These are phyloP conservation scores for Candida anutae DNA, from an alignment of 1,139 yeast genomes.

Conservation along the genomic window DNA sequence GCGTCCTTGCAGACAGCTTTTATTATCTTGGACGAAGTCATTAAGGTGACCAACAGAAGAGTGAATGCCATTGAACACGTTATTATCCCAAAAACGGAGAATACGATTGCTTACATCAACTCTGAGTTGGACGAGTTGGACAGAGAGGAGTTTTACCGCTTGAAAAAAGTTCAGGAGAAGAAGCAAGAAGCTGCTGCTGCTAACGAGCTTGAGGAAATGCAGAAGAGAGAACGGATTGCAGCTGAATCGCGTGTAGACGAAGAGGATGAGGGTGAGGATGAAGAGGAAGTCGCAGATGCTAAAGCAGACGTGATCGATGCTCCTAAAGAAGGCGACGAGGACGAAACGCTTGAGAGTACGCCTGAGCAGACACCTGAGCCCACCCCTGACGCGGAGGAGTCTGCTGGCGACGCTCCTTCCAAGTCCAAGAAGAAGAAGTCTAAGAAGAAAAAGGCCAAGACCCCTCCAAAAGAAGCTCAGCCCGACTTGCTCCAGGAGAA, in stretches of 20 bases:
- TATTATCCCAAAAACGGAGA: conserved; percentile 94
- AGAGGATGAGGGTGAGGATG: conserved; percentile 3
- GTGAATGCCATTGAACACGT: conserved; percentile 99
- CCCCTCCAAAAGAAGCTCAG: conserved; percentile 8
- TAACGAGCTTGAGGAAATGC: conserved; percentile 46
- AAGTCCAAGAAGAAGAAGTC: conserved; percentile 6
- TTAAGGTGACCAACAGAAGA: conserved; percentile 95
- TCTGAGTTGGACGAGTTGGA: conserved; percentile 96
- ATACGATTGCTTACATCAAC: conserved; percentile 86
- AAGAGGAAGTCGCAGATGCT: conserved; percentile 3
- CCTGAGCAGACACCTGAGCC: background rate
- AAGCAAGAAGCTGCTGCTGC: conserved; percentile 73
- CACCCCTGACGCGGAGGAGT: conserved; percentile 6
- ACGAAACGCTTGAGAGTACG: conserved; percentile 1
- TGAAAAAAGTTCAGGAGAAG: conserved; percentile 95
- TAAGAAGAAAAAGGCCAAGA: conserved; percentile 18
- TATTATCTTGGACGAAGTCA: conserved; percentile 92
- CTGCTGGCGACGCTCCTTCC: conserved; percentile 13
- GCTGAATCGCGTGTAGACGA: conserved; percentile 46
- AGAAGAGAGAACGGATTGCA: conserved; percentile 62
- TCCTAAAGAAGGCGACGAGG: conserved; percentile 4
- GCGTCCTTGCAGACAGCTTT: conserved; percentile 96
- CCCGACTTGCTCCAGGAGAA: conserved; percentile 27
- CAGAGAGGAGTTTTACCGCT: conserved; percentile 94
- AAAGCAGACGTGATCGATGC: conserved; percentile 2